Base-by-base conservation (phyloP, 768 basidiomycete species). In the Termitomyces sp. region DNA sequence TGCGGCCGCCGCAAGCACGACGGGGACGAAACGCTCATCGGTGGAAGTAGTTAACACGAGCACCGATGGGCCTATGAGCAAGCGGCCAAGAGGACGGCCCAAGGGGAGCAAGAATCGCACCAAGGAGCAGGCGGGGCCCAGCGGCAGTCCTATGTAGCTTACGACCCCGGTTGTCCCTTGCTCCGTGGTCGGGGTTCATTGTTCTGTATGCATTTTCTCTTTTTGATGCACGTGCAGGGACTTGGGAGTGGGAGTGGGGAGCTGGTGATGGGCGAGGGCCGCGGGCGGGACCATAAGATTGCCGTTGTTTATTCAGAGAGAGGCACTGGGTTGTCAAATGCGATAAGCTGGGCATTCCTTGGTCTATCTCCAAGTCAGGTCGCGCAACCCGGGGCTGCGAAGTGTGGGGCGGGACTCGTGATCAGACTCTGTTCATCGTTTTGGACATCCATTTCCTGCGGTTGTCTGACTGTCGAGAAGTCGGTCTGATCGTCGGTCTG, bases 31-130 rank as follows among this genome's bases (percentile, higher is more conserved):
- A 68, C 67, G 74, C 39, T 60, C 61, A 24, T 68, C 68, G 0
- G 62, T 65, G 22, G 65, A 68, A 24, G 53, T 61, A 26, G 47
- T 53, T 10, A 26, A 42, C 51, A 10, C 27, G 51, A 55, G 27
- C 60, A 55, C 24, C 37, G 74, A 72, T 14, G 65, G 59, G 16
- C 69, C 62, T 27, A 63, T 64, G 16, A 68, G 67, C 7, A 88
- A 87, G 60, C 71, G 86, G 14, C 84, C 87, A 0, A 74, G 87
- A 43, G 87, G 87, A 27, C 72, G 87, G 9, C 87, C 87, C 34
- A 86, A 85, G 64, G 88, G 88, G 2, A 89, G 87, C 67, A 88
- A 86, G 70, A 88, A 87, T 59, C 71, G 70, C 36, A 53, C 51
- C 44, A 68, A 64, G n/a, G 62, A 59, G 44, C 51, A 45, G 37